Percentiles rank a stretch among this genome's conserved stretches.
phyloP scores from a whole-genome alignment of 441 rosid genomes.

The Erodium moschatum region DNA sequence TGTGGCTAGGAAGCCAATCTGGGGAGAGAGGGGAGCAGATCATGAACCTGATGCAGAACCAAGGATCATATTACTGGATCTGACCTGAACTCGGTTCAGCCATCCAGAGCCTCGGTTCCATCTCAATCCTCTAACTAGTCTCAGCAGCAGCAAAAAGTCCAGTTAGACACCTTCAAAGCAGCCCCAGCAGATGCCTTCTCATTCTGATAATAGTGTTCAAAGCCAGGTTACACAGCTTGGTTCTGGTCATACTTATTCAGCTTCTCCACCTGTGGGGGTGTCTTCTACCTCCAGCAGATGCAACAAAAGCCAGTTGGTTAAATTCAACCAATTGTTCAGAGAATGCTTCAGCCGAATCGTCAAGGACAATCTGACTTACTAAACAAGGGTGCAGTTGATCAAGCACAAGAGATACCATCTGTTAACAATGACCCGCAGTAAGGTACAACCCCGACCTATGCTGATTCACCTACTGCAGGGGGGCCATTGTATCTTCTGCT shows the following conservation, averaged over 20 bases:
- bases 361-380: constrained; percentile 40
- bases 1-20: not conserved
- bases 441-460: constrained; percentile 37
- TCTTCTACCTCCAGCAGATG: constrained; percentile 43
- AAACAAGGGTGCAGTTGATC: constrained; percentile 53
- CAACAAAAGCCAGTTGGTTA: constrained; percentile 63
- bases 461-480: constrained; percentile 34
- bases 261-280: constrained; percentile 39
- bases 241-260: constrained; percentile 45
- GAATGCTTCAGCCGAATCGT: constrained; percentile 55
- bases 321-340: constrained; percentile 42
- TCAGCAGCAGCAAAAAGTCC: constrained; percentile 51
- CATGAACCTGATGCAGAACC: too few relatives aligned
- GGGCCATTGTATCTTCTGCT: constrained; percentile 36
- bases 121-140: constrained; percentile 48
- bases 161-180: constrained; percentile 28
- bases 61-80: constrained; percentile 50
- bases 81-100: constrained; percentile 41
- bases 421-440: constrained; percentile 33
- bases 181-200: constrained; percentile 28
- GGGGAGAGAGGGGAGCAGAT: not conserved
- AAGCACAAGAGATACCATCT: constrained; percentile 37
- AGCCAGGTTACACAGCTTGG: constrained; percentile 23
- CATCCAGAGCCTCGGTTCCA: constrained; percentile 52
- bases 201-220: too few relatives aligned